Conservation (phyloP, 208 protist genomes). For the Crithidia bombi region DNA sequence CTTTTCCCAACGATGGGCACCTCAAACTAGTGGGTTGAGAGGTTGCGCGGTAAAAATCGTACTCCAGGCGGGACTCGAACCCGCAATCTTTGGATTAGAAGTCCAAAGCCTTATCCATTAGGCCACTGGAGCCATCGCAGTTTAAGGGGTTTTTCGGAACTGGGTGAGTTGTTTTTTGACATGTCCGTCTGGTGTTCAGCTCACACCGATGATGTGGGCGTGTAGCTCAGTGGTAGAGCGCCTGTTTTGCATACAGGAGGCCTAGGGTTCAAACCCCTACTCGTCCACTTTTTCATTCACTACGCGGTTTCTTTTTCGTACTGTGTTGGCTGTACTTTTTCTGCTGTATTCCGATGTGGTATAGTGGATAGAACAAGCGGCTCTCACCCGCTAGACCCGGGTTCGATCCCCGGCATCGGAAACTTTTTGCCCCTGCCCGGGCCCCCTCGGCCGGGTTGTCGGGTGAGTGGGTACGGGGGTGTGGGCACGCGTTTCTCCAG, state of each 20-base stretch:
- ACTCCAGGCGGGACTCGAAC: conserved; percentile 91
- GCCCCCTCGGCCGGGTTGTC: not conserved
- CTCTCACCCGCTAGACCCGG: conserved; percentile 94
- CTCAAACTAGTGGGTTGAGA: too few species aligned
- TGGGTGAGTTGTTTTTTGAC: too few species aligned
- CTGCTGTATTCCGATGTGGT: conserved; percentile 74
- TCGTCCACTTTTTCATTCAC: conserved; percentile 57
- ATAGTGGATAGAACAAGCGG: conserved; percentile 95
- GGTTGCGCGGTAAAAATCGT: conserved; percentile 44
- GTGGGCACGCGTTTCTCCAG: too few species aligned
- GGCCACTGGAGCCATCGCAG: conserved; percentile 68
- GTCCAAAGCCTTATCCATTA: conserved; percentile 92
- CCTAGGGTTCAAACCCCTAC: conserved; percentile 87
- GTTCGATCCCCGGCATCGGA: conserved; percentile 94
- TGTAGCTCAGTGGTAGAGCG: conserved; percentile 92
- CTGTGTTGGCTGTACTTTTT: not conserved
- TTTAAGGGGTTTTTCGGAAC: not conserved
- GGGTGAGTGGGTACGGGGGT: not conserved
- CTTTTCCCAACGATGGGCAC: too few species aligned
- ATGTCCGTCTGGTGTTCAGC: too few species aligned
- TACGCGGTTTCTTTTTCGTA: not conserved
- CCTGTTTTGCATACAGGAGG: conserved; percentile 88
- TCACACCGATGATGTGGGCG: too few species aligned
- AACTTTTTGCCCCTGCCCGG: conserved; percentile 37
- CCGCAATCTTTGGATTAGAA: conserved; percentile 92